A percentile compares a stretch with the other conserved stretches of the same genome.
Evolutionary conservation across 257 asterid species (phyloP).

Genomic region (Solanum virginianum): DNA sequence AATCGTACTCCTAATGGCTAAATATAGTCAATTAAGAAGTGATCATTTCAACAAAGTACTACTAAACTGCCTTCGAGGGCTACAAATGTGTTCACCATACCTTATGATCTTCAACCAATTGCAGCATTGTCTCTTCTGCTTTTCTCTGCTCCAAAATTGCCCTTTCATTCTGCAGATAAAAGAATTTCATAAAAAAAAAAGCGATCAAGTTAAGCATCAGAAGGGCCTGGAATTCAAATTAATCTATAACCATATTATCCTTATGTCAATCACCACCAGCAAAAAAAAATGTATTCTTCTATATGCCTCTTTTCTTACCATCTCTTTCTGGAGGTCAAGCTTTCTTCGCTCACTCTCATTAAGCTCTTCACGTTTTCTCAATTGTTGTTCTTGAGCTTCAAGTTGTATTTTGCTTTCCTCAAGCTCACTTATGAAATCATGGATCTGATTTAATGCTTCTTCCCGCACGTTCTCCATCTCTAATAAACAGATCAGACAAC

Average conservation of each 20-base stretch:
- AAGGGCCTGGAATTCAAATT: neutral
- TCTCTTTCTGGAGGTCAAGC: slow-evolving; percentile 2
- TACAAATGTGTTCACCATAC: slow-evolving; percentile 3
- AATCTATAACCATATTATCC: neutral
- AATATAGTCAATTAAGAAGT: neutral
- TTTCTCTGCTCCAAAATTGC: slow-evolving; percentile 55
- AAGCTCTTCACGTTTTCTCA: neutral
- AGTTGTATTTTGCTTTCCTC: neutral
- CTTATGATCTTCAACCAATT: slow-evolving; percentile 65
- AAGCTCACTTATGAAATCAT: neutral
- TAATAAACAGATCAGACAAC: neutral
- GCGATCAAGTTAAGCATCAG: neutral
- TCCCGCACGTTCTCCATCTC: slow-evolving; percentile 7
- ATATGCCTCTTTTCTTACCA: neutral
- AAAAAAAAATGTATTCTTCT: neutral
- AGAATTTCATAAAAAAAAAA: neutral
- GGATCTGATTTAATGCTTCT: neutral
- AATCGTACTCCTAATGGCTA: neutral
- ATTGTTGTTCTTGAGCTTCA: neutral
- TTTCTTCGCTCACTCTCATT: neutral
- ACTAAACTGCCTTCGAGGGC: neutral
- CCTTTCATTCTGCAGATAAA: slow-evolving; percentile 50
- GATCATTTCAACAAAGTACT: neutral
- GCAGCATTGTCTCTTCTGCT: slow-evolving; percentile 44
- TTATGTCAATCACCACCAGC: neutral